Base-by-base conservation (phyloP, 2,329 filamentous ascomycete species). In the Botrytis hyacinthi region DNA sequence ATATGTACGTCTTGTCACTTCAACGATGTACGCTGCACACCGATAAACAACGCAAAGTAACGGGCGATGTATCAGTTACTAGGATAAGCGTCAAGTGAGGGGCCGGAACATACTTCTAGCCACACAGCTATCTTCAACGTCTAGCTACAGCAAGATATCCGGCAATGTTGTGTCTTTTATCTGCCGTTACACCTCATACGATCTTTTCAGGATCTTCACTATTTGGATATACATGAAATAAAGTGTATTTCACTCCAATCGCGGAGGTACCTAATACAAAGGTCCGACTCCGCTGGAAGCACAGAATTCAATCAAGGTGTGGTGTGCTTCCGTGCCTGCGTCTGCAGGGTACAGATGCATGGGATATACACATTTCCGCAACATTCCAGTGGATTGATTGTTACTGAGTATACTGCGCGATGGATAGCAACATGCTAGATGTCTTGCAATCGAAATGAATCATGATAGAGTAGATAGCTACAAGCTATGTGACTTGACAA, bases 391-490 rank as follows among this genome's bases (percentile, higher is more conserved):
- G 54, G 35, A 46, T 46, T 70, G 35, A 61, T 46, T 61, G 12
- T 61, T 29, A 4, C 37, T 54, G 40, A 42, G 37, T 42, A 42
- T 37, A 35, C 42, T 51, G 57, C 59, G 42, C 59, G 32, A 72
- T 69, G 63, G 62, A 60, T 69, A 72, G 62, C 37, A 69, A 60
- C 46, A 69, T 68, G 54, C n/a, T 71, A 65, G 32, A 60, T 68
- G 62, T 65, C 66, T 59, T 32, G 67, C 68, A 59, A 72, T 74
- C 73, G 68, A 54, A 57, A 32, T 44, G 29, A 71, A 48, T 59
- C 46, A 37, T 73, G 69, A 76, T 74, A 74, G 72, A 74, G 71
- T 74, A 77, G 76, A 78, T 77, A 76, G 73, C 76, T 70, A 65
- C 59, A 71, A 72, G 76, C 73, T 75, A 61, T 62, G 40, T 75